Evolutionary conservation across 257 asterid species (phyloP).

Genomic region (Solanum clarkiae): DNA sequence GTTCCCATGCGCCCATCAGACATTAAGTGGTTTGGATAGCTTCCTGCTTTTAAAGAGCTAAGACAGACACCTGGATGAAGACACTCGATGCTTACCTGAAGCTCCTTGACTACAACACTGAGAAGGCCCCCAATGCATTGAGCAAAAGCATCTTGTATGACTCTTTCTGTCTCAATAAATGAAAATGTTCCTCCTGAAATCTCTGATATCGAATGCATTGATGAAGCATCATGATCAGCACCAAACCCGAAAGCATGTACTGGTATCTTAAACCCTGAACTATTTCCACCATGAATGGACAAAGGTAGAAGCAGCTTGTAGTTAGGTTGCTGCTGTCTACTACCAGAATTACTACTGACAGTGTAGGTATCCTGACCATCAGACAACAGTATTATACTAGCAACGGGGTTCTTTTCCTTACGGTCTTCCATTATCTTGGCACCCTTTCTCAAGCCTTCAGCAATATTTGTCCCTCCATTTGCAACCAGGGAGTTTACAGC

Average conservation of each 20-base stretch:
- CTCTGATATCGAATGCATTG: constrained; percentile 93
- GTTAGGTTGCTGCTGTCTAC: constrained; percentile 28
- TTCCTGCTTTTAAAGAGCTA: constrained; percentile 60
- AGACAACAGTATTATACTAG: constrained; percentile 77
- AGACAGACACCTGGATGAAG: constrained; percentile 40
- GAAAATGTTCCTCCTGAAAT: constrained; percentile 94
- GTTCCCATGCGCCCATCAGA: constrained; percentile 46
- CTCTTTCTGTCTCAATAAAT: constrained; percentile 88
- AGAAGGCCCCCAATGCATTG: constrained; percentile 97
- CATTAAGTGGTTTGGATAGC: constrained; percentile 40
- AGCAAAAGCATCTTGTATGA: constrained; percentile 97
- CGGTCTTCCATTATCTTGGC: constrained; percentile 90
- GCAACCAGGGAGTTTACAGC: constrained; percentile 82
- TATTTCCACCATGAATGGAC: constrained; percentile 41
- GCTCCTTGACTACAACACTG: constrained; percentile 83
- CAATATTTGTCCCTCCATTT: constrained; percentile 93
- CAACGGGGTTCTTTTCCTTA: constrained; percentile 63
- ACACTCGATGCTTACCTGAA: constrained; percentile 44
- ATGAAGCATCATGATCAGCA: constrained; percentile 73
- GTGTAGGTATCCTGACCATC: constrained; percentile 98
- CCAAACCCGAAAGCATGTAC: constrained; percentile 96
- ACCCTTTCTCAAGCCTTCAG: constrained; percentile 92
- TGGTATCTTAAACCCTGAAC: constrained; percentile 53
- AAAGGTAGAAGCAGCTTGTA: constrained; percentile 67
- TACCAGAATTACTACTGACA: constrained; percentile 23